Percentiles rank a stretch among this genome's conserved stretches.
Evolutionary conservation across 352 stramenopile genomes (phyloP).

Genomic region (Globisporangium ultimum): DNA sequence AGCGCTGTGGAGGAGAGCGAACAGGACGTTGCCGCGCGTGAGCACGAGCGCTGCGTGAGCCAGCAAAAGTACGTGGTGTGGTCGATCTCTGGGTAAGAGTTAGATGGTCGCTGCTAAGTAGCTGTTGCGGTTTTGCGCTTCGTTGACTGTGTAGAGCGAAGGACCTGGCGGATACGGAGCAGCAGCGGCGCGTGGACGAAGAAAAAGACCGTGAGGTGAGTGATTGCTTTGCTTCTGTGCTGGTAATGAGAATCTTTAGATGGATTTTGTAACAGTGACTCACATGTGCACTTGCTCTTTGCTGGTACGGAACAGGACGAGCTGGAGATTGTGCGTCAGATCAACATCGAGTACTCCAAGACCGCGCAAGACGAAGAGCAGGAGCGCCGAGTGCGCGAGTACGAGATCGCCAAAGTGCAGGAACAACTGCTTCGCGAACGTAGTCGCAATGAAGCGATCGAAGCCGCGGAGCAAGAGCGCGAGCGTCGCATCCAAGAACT

Average conservation of each 20-base stretch:
- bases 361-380: slow-evolving; percentile 56
- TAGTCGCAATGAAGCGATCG: slow-evolving; percentile 32
- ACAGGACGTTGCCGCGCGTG: slow-evolving; percentile 30
- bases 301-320: slow-evolving; percentile 27
- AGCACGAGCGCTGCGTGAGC: slow-evolving; percentile 41
- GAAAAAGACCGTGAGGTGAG: slow-evolving; percentile 38
- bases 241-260: too few relatives aligned
- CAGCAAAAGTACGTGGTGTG: slow-evolving; percentile 31
- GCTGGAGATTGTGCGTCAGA: slow-evolving; percentile 61
- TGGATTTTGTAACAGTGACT: too few relatives aligned
- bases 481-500: slow-evolving; percentile 42
- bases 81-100: not conserved
- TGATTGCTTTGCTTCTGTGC: not conserved
- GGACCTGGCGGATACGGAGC: slow-evolving; percentile 53
- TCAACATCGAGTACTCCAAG: slow-evolving; percentile 71
- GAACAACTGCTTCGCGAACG: slow-evolving; percentile 53
- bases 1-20: slow-evolving; percentile 32
- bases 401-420: slow-evolving; percentile 60
- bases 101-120: not conserved
- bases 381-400: slow-evolving; percentile 56
- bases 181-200: slow-evolving; percentile 48
- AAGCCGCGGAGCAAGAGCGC: slow-evolving; percentile 45
- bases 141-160: slow-evolving; percentile 27
- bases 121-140: not conserved
- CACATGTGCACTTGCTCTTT: too few relatives aligned